Conservation (phyloP, 169 alveolate genomes). For the Perkinsus olseni region DNA sequence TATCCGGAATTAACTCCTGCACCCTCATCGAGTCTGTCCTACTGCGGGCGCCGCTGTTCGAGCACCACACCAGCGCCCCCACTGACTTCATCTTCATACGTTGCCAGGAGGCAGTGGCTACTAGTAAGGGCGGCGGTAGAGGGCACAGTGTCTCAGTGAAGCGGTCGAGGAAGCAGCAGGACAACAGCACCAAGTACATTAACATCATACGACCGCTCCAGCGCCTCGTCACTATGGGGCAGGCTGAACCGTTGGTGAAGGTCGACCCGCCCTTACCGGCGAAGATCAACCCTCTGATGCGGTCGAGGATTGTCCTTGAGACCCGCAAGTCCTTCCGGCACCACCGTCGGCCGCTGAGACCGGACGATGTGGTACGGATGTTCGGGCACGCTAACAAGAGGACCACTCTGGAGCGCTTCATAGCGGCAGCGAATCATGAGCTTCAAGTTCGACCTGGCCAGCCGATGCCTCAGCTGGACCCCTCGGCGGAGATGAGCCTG, state of each 20-base stretch:
- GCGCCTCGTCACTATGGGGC: neutral
- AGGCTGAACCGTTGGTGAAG: neutral
- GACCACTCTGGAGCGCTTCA: neutral
- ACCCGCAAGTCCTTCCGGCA: neutral
- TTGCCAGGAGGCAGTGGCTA: neutral
- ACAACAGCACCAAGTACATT: neutral
- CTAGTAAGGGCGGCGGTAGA: neutral
- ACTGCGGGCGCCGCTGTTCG: neutral
- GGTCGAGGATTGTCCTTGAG: neutral
- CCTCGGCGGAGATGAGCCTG: neutral
- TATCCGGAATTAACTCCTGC: neutral
- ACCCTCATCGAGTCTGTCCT: neutral
- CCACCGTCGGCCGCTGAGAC: neutral
- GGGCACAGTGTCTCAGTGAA: neutral
- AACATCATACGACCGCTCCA: neutral
- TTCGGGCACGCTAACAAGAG: neutral
- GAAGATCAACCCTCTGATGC: neutral
- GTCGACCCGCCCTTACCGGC: neutral
- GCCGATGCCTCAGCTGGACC: neutral
- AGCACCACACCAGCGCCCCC: neutral
- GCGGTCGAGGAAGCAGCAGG: neutral
- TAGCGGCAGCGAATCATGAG: neutral
- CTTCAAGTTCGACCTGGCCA: neutral
- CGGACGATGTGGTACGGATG: neutral
- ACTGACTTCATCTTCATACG: neutral